phyloP scores from a whole-genome alignment of 305 asterid genomes.

The Solanum hybrid region DNA sequence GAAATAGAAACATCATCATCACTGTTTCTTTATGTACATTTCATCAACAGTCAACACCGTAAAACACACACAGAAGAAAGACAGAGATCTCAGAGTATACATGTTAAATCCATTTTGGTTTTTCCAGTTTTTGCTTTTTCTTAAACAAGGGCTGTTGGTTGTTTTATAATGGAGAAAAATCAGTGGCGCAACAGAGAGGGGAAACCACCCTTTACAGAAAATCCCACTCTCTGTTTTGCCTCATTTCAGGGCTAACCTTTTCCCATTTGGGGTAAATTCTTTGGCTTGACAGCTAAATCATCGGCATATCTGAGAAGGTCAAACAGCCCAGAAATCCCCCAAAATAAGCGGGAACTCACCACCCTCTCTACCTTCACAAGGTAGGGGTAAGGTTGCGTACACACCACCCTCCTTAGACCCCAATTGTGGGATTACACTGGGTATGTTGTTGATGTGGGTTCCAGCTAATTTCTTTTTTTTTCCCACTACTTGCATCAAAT shows the following conservation, averaged over 20 bases:
- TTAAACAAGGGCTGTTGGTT: not conserved
- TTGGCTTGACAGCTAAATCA: not conserved
- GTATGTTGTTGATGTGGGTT: not conserved
- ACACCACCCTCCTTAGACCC: not conserved
- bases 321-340: not conserved
- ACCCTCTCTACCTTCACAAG: not conserved
- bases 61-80: not conserved
- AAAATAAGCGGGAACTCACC: not conserved
- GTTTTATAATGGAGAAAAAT: not conserved
- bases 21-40: not conserved
- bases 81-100: not conserved
- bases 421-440: not conserved
- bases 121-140: not conserved
- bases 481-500: not conserved
- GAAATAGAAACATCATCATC: not conserved
- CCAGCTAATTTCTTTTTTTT: not conserved
- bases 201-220: conserved; percentile 18
- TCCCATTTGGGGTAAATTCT: not conserved
- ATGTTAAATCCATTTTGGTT: not conserved
- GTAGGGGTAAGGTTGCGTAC: not conserved
- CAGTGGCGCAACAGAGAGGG: conserved; percentile 10
- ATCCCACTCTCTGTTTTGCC: conserved; percentile 1
- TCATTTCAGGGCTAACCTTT: not conserved
- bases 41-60: not conserved
- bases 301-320: not conserved